Conservation (phyloP, 2,329 filamentous ascomycete species). For the Monosporascus cannonballus region DNA sequence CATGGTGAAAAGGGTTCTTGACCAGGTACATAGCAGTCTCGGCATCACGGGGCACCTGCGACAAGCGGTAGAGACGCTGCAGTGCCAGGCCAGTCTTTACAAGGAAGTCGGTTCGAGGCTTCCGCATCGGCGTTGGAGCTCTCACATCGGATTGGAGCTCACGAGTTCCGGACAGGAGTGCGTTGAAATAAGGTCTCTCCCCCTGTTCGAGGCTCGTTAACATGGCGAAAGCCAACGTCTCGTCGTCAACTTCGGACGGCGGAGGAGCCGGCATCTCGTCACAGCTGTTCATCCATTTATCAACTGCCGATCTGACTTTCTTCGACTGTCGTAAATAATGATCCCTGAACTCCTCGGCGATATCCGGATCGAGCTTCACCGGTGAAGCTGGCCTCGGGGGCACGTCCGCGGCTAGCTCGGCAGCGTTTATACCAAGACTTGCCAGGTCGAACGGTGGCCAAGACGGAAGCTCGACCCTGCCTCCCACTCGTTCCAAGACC, state of each 20-base stretch:
- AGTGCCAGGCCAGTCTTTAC: constrained; percentile 71
- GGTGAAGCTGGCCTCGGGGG: constrained; percentile 54
- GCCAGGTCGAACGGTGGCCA: constrained; percentile 86
- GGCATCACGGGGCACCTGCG: constrained; percentile 69
- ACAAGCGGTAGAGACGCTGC: constrained; percentile 76
- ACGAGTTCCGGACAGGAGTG: constrained; percentile 59
- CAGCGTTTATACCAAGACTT: constrained; percentile 53
- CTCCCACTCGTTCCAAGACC: constrained; percentile 86
- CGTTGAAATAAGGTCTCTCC: constrained; percentile 76
- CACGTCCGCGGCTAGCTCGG: constrained; percentile 56
- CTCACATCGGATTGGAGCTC: constrained; percentile 51
- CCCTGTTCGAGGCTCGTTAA: constrained; percentile 75
- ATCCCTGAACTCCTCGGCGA: constrained; percentile 86
- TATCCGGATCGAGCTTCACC: constrained; percentile 81
- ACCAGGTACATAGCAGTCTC: constrained; percentile 83
- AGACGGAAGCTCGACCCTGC: constrained; percentile 73
- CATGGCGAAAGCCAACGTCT: constrained; percentile 90
- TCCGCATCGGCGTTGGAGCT: constrained; percentile 63
- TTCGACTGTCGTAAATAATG: constrained; percentile 89
- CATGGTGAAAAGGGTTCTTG: constrained; percentile 74
- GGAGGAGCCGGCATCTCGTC: constrained; percentile 67
- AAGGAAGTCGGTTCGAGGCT: constrained; percentile 65
- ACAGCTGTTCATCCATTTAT: constrained; percentile 81
- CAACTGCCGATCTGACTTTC: constrained; percentile 86
- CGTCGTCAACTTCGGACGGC: constrained; percentile 86